Evolutionary conservation across 225 moss, liverwort and hornwort species (phyloP).

Genomic region (Pseudoscleropodium purum): DNA sequence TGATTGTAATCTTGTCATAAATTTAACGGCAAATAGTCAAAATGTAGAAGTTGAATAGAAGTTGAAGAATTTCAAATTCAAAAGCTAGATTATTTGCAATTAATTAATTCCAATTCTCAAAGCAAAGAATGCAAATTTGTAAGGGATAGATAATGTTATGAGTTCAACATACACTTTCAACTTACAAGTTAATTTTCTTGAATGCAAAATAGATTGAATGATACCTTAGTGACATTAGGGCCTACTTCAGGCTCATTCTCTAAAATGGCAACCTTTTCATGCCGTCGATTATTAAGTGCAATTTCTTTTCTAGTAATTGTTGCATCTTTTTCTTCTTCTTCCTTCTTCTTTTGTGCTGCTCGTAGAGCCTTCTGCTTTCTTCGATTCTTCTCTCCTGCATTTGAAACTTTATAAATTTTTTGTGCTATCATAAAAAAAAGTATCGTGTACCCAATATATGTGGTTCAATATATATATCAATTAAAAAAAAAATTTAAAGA

Average conservation of each 20-base stretch:
- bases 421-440: neutral
- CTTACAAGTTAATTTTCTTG: neutral
- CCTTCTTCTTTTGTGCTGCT: conserved; percentile 9
- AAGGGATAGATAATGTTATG: neutral
- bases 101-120: neutral
- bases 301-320: neutral
- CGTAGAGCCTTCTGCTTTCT: conserved; percentile 20
- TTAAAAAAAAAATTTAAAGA: neutral
- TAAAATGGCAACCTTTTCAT: conserved; percentile 6
- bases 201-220: neutral
- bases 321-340: conserved; percentile 12
- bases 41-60: neutral
- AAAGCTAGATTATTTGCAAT: neutral
- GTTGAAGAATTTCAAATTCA: neutral
- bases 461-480: too few relatives aligned
- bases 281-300: conserved; percentile 12
- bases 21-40: neutral
- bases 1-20: neutral
- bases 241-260: conserved; percentile 18
- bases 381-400: conserved; percentile 23
- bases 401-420: neutral
- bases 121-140: too few relatives aligned
- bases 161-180: neutral
- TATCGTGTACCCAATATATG: neutral
- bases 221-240: conserved; percentile 18